Conservation (phyloP, 129 eudicot genomes). For the Flaveria trinervia region DNA sequence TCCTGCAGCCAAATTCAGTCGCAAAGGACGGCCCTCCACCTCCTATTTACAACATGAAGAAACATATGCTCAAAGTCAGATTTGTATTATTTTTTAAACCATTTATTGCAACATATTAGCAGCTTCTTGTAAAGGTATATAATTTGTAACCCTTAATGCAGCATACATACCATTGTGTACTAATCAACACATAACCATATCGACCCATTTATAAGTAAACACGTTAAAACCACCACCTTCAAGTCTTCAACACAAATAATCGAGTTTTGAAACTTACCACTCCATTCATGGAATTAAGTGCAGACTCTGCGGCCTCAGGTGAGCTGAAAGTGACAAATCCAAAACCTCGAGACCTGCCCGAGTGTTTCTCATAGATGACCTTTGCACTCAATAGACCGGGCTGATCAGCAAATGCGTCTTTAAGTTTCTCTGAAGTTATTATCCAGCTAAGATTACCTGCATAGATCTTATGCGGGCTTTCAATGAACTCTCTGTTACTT, state of each 20-base stretch:
- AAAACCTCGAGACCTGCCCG: conserved; percentile 85
- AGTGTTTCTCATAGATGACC: conserved; percentile 70
- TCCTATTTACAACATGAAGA: conserved; percentile 42
- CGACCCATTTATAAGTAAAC: neutral
- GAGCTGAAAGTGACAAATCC: conserved; percentile 83
- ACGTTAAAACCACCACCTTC: neutral
- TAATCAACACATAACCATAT: neutral
- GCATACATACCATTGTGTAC: neutral
- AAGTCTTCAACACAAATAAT: conserved; percentile 2
- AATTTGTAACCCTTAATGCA: neutral
- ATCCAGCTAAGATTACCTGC: conserved; percentile 88
- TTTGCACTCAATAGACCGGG: conserved; percentile 85
- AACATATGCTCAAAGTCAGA: neutral
- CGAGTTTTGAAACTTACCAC: conserved; percentile 47
- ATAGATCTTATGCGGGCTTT: conserved; percentile 85
- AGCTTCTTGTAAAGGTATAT: neutral
- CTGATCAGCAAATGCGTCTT: conserved; percentile 60
- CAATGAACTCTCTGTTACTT: conserved; percentile 63
- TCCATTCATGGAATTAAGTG: conserved; percentile 66
- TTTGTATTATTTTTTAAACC: neutral
- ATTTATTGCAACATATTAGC: neutral
- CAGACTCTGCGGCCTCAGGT: conserved; percentile 61
- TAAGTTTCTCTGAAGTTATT: conserved; percentile 70
- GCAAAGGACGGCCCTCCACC: conserved; percentile 74
- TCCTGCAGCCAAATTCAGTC: conserved; percentile 64